phyloP scores from a whole-genome alignment of 2,329 filamentous ascomycete species.

The Byssoonygena ceratinophila region DNA sequence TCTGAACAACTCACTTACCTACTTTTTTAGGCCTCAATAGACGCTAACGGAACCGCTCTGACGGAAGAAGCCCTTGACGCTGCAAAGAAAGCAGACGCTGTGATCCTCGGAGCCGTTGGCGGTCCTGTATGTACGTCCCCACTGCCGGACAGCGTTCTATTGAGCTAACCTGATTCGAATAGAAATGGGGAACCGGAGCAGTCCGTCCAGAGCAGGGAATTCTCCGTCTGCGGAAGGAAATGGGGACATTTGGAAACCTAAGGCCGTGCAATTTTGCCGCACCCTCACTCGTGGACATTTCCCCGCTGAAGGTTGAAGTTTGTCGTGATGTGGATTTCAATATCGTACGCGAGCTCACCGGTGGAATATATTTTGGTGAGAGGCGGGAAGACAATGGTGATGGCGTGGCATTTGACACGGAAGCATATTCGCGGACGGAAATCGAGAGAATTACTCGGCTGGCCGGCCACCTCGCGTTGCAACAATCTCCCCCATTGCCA shows the following conservation, averaged over 20 bases:
- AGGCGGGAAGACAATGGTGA: constrained; percentile 65
- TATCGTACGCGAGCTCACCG: constrained; percentile 83
- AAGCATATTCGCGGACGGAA: constrained; percentile 74
- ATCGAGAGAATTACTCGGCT: constrained; percentile 80
- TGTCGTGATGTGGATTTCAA: constrained; percentile 84
- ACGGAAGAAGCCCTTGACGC: constrained; percentile 73
- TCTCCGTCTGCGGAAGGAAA: constrained; percentile 81
- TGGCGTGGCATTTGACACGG: constrained; percentile 66
- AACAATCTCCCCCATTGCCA: constrained; percentile 53
- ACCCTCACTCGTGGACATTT: constrained; percentile 69
- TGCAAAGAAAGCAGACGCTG: constrained; percentile 75
- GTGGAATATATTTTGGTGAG: constrained; percentile 92
- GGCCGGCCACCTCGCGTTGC: constrained; percentile 63
- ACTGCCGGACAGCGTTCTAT: not conserved
- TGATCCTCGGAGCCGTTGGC: constrained; percentile 86
- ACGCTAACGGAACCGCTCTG: constrained; percentile 64
- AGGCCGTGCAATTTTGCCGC: constrained; percentile 93
- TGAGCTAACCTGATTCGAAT: not conserved
- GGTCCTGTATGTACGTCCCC: constrained; percentile 53
- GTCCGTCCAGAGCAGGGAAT: constrained; percentile 90
- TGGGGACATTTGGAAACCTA: constrained; percentile 89
- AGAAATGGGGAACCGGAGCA: constrained; percentile 76
- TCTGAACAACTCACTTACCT: not conserved
- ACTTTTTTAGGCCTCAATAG: constrained; percentile 64
- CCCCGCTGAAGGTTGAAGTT: constrained; percentile 74